Base-by-base conservation (phyloP, 208 protist genomes). In the Leishmania major region DNA sequence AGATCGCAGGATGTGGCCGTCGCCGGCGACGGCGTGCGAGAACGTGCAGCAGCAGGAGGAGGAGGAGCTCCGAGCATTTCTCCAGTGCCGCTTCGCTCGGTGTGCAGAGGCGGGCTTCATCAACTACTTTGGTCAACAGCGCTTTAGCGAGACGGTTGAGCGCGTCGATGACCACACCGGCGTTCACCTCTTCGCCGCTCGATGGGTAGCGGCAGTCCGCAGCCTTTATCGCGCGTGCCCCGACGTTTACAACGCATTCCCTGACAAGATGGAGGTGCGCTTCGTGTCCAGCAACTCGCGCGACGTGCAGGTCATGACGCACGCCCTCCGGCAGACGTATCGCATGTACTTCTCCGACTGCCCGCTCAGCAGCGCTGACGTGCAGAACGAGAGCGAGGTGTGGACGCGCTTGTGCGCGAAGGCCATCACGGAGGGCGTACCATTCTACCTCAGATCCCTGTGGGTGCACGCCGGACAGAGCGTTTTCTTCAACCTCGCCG, bases 61-160 rank as follows among this genome's bases (percentile, higher is more conserved):
- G 45, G 35, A 13, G 8, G 15, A 31, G 22, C 59, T 87, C 10
- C 53, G 67, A 28, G 55, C 28, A 7, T 83, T 77, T 69, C 66
- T 93, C 17, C 55, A 79, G 53, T 49, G 70, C 28, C 92, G 94
- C 47, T 78, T 96, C 43, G 47, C 78, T 13, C 74, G 35, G 28
- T 79, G 92, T 2, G 73, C 76, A 45, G 43, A 72, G 8, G 49
- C 79, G 59, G 98, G 98, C 4, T 99, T 99, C 83, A 66, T 99
- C 77, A 99, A 99, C 85, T 99, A 99, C 83, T 99, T 98, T 87
- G 98, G 98, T 15, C 93, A 97, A 81, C 98, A 99, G 89, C 94
- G 97, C 60, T 99, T 99, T 85, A 95, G 94, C 67, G 90, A 95
- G 79, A 82, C 88, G 15, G 75, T 92, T 17, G 57, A 31, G 49